These are phyloP conservation scores for Ilyonectria robusta DNA, from an alignment of 2,329 filamentous ascomycete species.

Conservation along the genomic window DNA sequence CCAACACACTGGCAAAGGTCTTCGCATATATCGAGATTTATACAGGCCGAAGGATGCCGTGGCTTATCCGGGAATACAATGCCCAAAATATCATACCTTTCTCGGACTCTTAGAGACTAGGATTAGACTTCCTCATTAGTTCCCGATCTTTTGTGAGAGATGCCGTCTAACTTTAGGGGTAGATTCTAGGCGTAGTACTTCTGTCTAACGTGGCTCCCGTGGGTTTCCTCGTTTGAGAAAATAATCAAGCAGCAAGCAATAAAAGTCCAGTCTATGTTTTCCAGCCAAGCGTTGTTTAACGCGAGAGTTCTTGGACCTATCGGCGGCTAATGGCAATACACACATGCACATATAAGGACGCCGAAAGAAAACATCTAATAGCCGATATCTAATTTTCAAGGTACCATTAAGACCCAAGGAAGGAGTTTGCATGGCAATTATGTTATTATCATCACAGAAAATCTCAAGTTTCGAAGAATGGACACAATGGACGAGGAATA, in stretches of 20 bases:
- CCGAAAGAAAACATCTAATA: too few species aligned
- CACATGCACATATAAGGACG: too few species aligned
- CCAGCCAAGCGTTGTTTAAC: background rate
- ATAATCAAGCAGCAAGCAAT: background rate
- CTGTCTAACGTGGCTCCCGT: background rate
- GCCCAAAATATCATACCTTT: conserved; percentile 8
- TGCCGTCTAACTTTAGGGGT: background rate
- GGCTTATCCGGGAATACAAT: conserved; percentile 6
- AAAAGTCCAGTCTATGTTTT: background rate
- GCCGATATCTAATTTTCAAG: too few species aligned
- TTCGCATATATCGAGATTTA: background rate
- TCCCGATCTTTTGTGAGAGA: background rate
- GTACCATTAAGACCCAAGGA: too few species aligned
- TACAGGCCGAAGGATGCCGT: background rate
- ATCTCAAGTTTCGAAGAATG: too few species aligned
- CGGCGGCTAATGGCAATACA: too few species aligned
- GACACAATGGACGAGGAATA: too few species aligned
- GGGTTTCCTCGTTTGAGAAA: background rate
- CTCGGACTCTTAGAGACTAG: background rate
- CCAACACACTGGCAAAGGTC: background rate
- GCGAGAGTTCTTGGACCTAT: background rate
- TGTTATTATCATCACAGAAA: too few species aligned
- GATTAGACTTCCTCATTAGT: background rate
- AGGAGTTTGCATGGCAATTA: too few species aligned
- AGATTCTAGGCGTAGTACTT: background rate